phyloP scores from a whole-genome alignment of 805 yeast species.

The Babjeviella inositovora region DNA sequence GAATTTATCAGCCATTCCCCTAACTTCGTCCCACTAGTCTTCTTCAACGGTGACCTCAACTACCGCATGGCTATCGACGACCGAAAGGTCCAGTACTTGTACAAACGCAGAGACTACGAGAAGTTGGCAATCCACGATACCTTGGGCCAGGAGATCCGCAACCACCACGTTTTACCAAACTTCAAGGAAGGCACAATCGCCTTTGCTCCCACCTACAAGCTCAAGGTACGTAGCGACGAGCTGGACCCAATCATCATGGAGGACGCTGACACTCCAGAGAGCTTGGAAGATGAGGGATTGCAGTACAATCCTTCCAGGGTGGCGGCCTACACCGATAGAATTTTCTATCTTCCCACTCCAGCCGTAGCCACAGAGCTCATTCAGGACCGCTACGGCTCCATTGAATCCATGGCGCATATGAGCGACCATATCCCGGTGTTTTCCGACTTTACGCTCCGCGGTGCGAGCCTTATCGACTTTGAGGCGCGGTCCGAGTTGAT shows the following conservation, averaged over 20 bases:
- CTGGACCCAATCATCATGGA: slow-evolving; percentile 6
- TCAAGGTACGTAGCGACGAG: slow-evolving; percentile 4
- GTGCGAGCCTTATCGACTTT: slow-evolving; percentile 18
- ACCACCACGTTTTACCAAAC: slow-evolving; percentile 18
- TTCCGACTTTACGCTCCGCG: slow-evolving; percentile 13
- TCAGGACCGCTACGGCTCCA: too few relatives aligned
- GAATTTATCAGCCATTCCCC: too few relatives aligned
- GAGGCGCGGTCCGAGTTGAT: slow-evolving; percentile 15
- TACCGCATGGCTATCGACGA: slow-evolving; percentile 21
- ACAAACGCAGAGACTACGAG: slow-evolving; percentile 11
- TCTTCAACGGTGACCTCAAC: slow-evolving; percentile 39
- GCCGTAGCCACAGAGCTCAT: too few relatives aligned
- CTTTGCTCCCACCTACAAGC: slow-evolving; percentile 42
- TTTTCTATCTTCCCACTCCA: too few relatives aligned
- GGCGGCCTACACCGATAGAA: slow-evolving; percentile 49
- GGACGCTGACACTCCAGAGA: slow-evolving; percentile 5
- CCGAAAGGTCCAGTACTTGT: slow-evolving; percentile 5
- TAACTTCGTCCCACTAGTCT: too few relatives aligned
- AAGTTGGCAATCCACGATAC: slow-evolving; percentile 25
- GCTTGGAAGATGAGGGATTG: too few relatives aligned
- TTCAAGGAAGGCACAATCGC: slow-evolving; percentile 28
- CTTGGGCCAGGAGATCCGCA: slow-evolving; percentile 14
- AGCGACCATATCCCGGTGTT: slow-evolving; percentile 44
- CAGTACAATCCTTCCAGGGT: slow-evolving; percentile 16
- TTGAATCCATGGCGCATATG: too few relatives aligned